Evolutionary conservation across 164 flowering plant genomes (phyloP), one percentile per base, ranked within the genome.

Genomic region (Saururus chinensis): DNA sequence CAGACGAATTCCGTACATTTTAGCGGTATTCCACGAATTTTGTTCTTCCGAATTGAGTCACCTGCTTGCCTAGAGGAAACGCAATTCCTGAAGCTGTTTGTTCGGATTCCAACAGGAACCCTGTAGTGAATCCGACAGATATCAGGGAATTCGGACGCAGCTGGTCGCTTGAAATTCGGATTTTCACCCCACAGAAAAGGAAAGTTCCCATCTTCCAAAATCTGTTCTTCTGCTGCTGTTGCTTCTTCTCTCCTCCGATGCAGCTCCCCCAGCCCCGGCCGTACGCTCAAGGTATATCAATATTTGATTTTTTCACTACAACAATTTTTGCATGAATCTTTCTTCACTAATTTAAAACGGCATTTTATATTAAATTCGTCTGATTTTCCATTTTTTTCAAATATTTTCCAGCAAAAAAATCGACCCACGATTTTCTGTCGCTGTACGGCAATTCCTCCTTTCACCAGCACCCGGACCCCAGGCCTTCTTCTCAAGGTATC

Each of bases 341-440:
- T 30, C 37, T 30, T 30, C 37, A 6, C 6, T 30, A 30, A 30
- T 30, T 6, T 30, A 2, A 6, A 30, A 30, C 6, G 37, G 37
- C 19, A n/a, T 4, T 30, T n/a, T 56, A 41, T 20, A 16, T 23
- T 20, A 0, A 48, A 41, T 23, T 45, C 17, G 19, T 40, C 12
- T 48, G 7, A 52, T 30, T 42, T 16, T 13, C 19, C n/a, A 19
- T 17, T 19, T 49, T 8, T 45, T 19, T 56, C 16, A 30, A 8
- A 45, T 2, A 45, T 45, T 4, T 45, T 45, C 13, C 83, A 85
- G 95, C 88, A 57, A 81, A 80, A 66, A 85, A 84, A 69, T 66
- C 88, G 20, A 87, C 89, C 4, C 88, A 84, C 53, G 92, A 92
- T 73, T 92, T 92, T 77, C 89, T 92, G 51, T 84, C 98, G 49